phyloP scores from a whole-genome alignment of 73 alveolate genomes.

The Paramecium sonneborni region DNA sequence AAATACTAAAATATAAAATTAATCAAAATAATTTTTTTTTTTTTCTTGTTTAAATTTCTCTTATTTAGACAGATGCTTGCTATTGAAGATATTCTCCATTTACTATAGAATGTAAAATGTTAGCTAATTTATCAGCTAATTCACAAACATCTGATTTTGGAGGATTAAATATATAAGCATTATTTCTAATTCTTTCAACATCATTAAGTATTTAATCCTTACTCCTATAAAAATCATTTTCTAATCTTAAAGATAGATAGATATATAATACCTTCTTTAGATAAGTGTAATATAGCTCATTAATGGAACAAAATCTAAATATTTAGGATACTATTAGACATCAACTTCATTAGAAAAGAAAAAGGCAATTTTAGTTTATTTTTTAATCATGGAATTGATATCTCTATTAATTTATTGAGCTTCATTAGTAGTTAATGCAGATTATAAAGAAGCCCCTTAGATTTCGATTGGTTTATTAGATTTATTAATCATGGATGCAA shows the following conservation, averaged over 20 bases:
- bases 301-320: constrained; percentile 23
- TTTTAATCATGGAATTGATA: not conserved
- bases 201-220: constrained; percentile 18
- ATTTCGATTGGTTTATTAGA: constrained; percentile 9
- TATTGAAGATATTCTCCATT: not conserved
- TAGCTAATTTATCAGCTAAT: not conserved
- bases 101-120: not conserved
- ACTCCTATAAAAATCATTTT: constrained; percentile 27
- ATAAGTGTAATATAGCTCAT: not conserved
- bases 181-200: constrained; percentile 8
- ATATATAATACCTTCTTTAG: not conserved
- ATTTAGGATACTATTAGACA: not conserved
- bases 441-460: constrained; percentile 26
- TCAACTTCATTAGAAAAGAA: not conserved
- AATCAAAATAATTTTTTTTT: not conserved
- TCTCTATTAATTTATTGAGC: not conserved
- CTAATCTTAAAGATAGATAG: not conserved
- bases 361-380: not conserved
- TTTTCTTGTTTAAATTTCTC: not conserved
- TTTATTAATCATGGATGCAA: not conserved
- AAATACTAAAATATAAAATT: not conserved
- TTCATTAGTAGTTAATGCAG: constrained; percentile 20
- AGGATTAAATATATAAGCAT: constrained; percentile 49
- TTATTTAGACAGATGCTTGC: not conserved
- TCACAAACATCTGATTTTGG: constrained; percentile 36